These are phyloP conservation scores for Thielaviopsis populi DNA, from an alignment of 2,329 filamentous ascomycete species.

Conservation along the genomic window DNA sequence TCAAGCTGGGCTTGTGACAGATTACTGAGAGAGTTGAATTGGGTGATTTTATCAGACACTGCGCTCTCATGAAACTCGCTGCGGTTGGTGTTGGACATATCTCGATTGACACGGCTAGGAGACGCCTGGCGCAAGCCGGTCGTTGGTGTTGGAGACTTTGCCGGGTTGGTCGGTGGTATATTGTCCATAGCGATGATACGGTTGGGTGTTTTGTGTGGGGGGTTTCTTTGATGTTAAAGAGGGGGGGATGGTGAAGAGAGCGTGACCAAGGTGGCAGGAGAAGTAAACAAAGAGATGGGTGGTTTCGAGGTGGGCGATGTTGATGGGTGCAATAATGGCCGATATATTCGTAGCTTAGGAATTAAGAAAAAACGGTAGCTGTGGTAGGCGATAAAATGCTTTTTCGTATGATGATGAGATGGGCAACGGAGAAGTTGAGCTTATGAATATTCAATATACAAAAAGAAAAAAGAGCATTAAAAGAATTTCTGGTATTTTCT, in stretches of 20 bases:
- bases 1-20: conserved; percentile 43
- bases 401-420: background rate
- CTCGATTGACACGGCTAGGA: conserved; percentile 46
- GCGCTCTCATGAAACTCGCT: conserved; percentile 39
- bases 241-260: background rate
- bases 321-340: background rate
- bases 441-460: background rate
- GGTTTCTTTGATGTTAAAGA: background rate
- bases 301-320: background rate
- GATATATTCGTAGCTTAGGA: no score
- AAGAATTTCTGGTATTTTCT: background rate
- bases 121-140: conserved; percentile 39
- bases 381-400: background rate
- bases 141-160: background rate
- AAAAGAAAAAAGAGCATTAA: background rate
- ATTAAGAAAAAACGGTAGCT: no score
- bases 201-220: background rate
- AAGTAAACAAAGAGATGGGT: background rate
- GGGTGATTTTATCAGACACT: conserved; percentile 52
- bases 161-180: background rate
- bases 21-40: conserved; percentile 54
- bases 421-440: background rate
- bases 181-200: background rate
- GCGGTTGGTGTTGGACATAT: conserved; percentile 26
- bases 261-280: background rate